Conservation (phyloP, 2,329 filamentous ascomycete species). For the Neofusicoccum ribis region DNA sequence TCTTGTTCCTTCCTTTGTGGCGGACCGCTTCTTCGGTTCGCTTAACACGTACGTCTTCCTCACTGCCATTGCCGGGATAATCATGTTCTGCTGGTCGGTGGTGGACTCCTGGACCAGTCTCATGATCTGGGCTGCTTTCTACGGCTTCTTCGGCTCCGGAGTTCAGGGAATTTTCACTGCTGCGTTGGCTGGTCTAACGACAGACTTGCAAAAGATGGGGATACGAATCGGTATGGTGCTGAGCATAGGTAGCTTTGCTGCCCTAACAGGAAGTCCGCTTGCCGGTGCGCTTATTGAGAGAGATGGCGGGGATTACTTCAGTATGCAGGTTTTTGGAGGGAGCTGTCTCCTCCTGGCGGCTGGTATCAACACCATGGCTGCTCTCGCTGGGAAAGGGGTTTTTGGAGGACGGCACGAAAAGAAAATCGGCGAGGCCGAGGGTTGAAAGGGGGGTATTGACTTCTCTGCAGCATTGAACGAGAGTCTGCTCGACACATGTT, state of each 20-base stretch:
- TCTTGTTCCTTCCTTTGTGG: constrained; percentile 54
- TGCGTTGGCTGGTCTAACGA: constrained; percentile 44
- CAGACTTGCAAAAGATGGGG: constrained; percentile 49
- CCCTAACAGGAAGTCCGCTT: constrained; percentile 48
- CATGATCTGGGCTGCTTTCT: constrained; percentile 36
- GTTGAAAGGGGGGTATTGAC: background rate
- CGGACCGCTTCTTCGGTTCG: constrained; percentile 55
- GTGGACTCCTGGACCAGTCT: constrained; percentile 37
- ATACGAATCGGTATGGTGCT: constrained; percentile 52
- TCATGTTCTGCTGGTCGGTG: constrained; percentile 60
- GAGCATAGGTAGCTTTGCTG: constrained; percentile 46
- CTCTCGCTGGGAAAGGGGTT: background rate
- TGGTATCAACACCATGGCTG: background rate
- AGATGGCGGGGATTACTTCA: constrained; percentile 43
- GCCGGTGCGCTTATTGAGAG: constrained; percentile 48
- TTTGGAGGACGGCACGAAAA: background rate
- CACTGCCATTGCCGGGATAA: constrained; percentile 46
- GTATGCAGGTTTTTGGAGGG: constrained; percentile 42
- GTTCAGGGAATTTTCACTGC: constrained; percentile 50
- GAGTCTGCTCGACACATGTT: too few species aligned
- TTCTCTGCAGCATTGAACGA: background rate
- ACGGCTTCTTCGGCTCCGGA: constrained; percentile 47
- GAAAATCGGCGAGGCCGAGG: background rate
- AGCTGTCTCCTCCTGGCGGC: background rate
- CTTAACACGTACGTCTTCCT: constrained; percentile 59